Base-by-base conservation (phyloP, 1,284 basidiomycete genomes). In the Leccinum pallidistipes region DNA sequence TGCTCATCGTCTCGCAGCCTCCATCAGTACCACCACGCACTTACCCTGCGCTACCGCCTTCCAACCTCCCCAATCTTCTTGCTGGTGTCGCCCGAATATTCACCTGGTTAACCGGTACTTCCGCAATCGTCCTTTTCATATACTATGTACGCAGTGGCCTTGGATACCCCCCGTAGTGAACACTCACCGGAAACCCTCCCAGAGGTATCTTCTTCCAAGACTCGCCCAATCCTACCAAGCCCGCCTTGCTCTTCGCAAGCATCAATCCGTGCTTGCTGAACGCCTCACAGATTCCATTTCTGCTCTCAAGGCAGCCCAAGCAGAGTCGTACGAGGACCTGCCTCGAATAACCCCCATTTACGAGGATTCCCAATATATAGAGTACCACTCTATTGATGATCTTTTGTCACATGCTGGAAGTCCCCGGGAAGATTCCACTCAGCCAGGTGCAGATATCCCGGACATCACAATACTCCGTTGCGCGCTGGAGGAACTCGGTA, bases 21-120 rank as follows among this genome's bases (percentile, higher is more conserved):
- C 76, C 76, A 9, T 79, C 80, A 64, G 68, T 80, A n/a, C 89
- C 87, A 18, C 88, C 90, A 2, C 81, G 88, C 65, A 86, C 86
- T 53, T 92, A 92, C 69, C 90, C 90, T 3, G 83, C 83, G 64
- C 82, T 80, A 6, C 83, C 86, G 5, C 89, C 88, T 3, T 92
- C 90, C 4, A 84, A 83, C 66, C 74, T 92, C 1, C 90, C 88
- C 0, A 79, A 81, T 47, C 79, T 92, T 21, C 77, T 92, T 6
- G 72, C 85, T 11, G 88, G 85, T 1, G 71, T 86, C 4, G 75
- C 79, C n/a, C 82, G 86, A 59, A 72, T 90, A 43, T 78, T 89
- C 56, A 82, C 85, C 12, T 91, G 88, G 88, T 66, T 88, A 59
- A 78, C 82, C 3, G 87, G 88, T n/a, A 80, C 86, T 6, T 86